Evolutionary conservation across 163 green algal species (phyloP), one percentile per base, ranked within the genome.

Genomic region (Coccomyxa subellipsoidea): DNA sequence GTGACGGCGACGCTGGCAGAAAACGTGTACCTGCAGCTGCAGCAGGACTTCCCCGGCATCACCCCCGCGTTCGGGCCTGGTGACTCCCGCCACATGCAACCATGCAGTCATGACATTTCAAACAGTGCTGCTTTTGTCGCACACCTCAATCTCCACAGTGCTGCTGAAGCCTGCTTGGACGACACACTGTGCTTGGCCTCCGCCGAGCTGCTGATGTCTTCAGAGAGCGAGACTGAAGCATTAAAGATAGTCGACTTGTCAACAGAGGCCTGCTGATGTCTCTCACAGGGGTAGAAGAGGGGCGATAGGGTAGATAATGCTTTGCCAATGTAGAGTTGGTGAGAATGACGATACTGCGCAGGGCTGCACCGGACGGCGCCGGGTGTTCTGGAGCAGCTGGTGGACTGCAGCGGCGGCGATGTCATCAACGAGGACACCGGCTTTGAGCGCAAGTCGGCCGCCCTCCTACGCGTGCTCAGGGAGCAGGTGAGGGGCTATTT

Each of bases 321-420:
- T n/a, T n/a, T n/a, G n/a, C n/a, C n/a, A n/a, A n/a, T n/a, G n/a
- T n/a, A n/a, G n/a, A n/a, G n/a, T n/a, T n/a, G n/a, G n/a, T n/a
- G n/a, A n/a, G n/a, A n/a, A n/a, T n/a, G n/a, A n/a, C n/a, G n/a
- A n/a, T n/a, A n/a, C n/a, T n/a, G n/a, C n/a, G 75, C 75, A 79
- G 75, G 81, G 37, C 70, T 87, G 54, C 87, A 84, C 37, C 82
- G 78, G 15, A 37, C 80, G n/a, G 72, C 39, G 40, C 23, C 89
- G 91, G 92, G 92, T 7, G 86, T 94, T 38, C 82, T 84, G 27
- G 93, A 98, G 89, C 92, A 96, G 90, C 86, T 98, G 35, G 85
- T 98, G 38, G 95, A 98, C 87, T 98, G 95, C 91, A 94, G 87
- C 82, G 95, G 94, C 27, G 95, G 95, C 23, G 91, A 95, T 21